Percentiles rank a stretch among this genome's conserved stretches.
These are phyloP conservation scores for Cladosporium velox DNA, from an alignment of 2,329 filamentous ascomycete genomes.

Conservation along the genomic window DNA sequence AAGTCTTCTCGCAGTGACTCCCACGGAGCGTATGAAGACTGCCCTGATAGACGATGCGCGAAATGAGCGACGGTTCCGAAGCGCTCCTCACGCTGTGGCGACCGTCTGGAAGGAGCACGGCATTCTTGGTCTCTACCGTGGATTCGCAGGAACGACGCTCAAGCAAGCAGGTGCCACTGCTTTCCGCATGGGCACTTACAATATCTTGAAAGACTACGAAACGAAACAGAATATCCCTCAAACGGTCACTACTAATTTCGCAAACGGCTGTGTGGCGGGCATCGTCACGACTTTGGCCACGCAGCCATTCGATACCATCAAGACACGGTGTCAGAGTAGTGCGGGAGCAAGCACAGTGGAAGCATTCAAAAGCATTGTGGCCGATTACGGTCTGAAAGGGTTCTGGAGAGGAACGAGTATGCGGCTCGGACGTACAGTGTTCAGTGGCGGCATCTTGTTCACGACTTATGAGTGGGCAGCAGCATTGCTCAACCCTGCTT, in stretches of 20 bases:
- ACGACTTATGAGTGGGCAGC: slow-evolving; percentile 62
- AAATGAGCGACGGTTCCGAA: slow-evolving; percentile 50
- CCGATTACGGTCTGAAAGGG: slow-evolving; percentile 59
- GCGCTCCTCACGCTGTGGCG: slow-evolving; percentile 53
- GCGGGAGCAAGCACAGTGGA: slow-evolving; percentile 59
- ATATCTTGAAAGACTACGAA: slow-evolving; percentile 63
- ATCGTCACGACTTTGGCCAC: slow-evolving; percentile 61
- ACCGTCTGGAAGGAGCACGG: slow-evolving; percentile 56
- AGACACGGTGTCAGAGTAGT: slow-evolving; percentile 64
- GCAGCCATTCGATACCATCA: slow-evolving; percentile 65
- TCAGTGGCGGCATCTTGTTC: slow-evolving; percentile 68
- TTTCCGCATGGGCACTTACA: slow-evolving; percentile 63
- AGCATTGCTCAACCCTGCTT: slow-evolving; percentile 47
- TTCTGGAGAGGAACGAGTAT: slow-evolving; percentile 71
- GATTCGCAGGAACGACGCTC: slow-evolving; percentile 61
- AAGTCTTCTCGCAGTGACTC: slow-evolving; percentile 65
- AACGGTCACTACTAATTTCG: slow-evolving; percentile 59
- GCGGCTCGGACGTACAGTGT: slow-evolving; percentile 63
- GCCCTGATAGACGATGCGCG: slow-evolving; percentile 65
- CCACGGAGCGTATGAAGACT: slow-evolving; percentile 69
- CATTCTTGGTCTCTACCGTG: slow-evolving; percentile 57
- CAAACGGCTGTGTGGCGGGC: slow-evolving; percentile 62
- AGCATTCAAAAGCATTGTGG: slow-evolving; percentile 56
- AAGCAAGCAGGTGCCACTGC: slow-evolving; percentile 65
- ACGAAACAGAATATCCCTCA: slow-evolving; percentile 50